Evolutionary conservation across 176 grass and related monocot species (phyloP).

Genomic region (Avena atlantica): DNA sequence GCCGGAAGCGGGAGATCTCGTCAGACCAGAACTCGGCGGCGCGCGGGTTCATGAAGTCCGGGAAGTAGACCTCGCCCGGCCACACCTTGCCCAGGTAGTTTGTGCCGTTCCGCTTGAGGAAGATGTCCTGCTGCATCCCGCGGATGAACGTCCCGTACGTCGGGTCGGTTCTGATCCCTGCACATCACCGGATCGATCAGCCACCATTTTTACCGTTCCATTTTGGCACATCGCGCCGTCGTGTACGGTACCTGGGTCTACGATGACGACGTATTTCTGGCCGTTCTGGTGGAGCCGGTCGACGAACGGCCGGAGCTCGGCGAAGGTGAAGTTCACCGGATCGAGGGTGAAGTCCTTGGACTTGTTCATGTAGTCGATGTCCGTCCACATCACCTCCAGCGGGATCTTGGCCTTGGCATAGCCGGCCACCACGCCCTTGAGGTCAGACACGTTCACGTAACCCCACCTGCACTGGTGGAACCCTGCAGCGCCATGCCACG

Average conservation of each 20-base stretch:
- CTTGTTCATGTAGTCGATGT: conserved; percentile 95
- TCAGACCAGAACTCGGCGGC: conserved; percentile 63
- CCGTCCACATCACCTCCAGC: conserved; percentile 94
- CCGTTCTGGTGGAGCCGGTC: conserved; percentile 69
- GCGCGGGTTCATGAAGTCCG: conserved; percentile 75
- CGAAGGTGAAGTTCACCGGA: conserved; percentile 70
- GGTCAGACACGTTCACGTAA: conserved; percentile 67
- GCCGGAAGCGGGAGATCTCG: conserved; percentile 66
- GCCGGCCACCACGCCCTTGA: conserved; percentile 71
- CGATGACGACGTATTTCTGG: conserved; percentile 83
- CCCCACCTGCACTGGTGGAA: conserved; percentile 89
- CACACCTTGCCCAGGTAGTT: conserved; percentile 75
- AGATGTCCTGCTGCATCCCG: conserved; percentile 65
- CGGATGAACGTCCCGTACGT: conserved; percentile 66
- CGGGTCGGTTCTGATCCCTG: conserved; percentile 69
- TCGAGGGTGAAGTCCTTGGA: conserved; percentile 87
- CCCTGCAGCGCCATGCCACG: conserved; percentile 40
- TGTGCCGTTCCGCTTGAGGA: conserved; percentile 65
- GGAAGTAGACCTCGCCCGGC: conserved; percentile 81
- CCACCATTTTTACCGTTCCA: neutral
- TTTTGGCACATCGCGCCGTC: neutral
- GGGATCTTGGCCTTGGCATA: conserved; percentile 81
- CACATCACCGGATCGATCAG: neutral
- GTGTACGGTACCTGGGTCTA: conserved; percentile 70
- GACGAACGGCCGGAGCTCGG: conserved; percentile 60